These are phyloP conservation scores for Morella rubra DNA, from an alignment of 306 rosid genomes.

Conservation along the genomic window DNA sequence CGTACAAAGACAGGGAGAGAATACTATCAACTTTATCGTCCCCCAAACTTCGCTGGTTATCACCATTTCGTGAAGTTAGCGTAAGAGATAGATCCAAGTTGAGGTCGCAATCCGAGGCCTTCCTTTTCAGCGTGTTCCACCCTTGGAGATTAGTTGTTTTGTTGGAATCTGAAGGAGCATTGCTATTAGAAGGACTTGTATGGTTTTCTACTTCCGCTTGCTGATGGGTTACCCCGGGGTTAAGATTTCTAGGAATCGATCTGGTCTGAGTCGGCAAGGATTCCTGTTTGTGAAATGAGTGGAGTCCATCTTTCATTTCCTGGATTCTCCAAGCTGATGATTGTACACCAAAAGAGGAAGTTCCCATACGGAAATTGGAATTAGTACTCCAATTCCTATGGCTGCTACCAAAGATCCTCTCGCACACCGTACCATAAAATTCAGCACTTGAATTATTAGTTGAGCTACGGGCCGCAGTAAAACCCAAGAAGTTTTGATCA, in stretches of 20 bases:
- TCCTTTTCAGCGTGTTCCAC: slow-evolving; percentile 52
- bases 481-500: slow-evolving; percentile 36
- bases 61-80: slow-evolving; percentile 38
- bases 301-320: slow-evolving; percentile 36
- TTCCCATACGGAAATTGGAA: slow-evolving; percentile 27
- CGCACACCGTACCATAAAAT: slow-evolving; percentile 35
- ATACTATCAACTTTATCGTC: slow-evolving; percentile 42
- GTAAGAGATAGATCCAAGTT: slow-evolving; percentile 76
- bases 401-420: slow-evolving; percentile 30
- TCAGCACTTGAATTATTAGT: slow-evolving; percentile 36
- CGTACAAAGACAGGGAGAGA: slow-evolving; percentile 61
- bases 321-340: slow-evolving; percentile 43
- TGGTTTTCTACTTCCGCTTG: slow-evolving; percentile 31
- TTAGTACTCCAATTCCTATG: slow-evolving; percentile 19
- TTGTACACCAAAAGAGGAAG: slow-evolving; percentile 34
- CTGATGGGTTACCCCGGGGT: slow-evolving; percentile 11
- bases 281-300: slow-evolving; percentile 38
- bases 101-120: slow-evolving; percentile 42
- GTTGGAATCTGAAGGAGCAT: not conserved
- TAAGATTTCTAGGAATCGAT: slow-evolving; percentile 23
- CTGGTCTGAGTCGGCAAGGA: slow-evolving; percentile 23
- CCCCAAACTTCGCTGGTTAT: slow-evolving; percentile 23
- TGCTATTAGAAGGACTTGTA: slow-evolving; percentile 10
- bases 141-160: slow-evolving; percentile 24
- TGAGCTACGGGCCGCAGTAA: slow-evolving; percentile 25